phyloP scores from a whole-genome alignment of 2,329 filamentous ascomycete genomes.

The Claviceps sp. region DNA sequence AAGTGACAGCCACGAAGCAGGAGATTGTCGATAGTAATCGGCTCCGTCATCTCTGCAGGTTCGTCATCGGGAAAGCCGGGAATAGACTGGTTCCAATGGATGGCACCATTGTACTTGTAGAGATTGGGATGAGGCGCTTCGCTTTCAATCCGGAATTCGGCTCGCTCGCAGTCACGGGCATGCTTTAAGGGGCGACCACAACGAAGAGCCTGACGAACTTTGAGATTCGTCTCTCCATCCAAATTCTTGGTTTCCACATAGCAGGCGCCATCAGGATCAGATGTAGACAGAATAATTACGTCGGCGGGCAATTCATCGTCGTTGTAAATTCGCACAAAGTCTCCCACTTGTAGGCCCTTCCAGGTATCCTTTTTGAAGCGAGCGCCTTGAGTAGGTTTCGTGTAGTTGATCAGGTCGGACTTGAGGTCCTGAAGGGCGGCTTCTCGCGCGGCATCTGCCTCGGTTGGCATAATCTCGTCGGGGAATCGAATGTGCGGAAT shows the following conservation, averaged over 20 bases:
- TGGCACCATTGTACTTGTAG: conserved; percentile 85
- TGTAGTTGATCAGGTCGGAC: conserved; percentile 57
- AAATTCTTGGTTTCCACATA: conserved; percentile 98
- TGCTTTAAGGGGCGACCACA: conserved; percentile 74
- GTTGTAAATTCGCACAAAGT: conserved; percentile 93
- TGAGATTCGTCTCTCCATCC: conserved; percentile 95
- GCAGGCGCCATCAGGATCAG: conserved; percentile 85
- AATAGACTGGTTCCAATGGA: conserved; percentile 71
- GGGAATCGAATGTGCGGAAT: conserved; percentile 25
- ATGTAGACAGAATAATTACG: conserved; percentile 82
- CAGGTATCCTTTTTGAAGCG: conserved; percentile 87
- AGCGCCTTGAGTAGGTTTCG: conserved; percentile 51
- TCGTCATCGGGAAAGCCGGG: conserved; percentile 47
- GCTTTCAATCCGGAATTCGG: conserved; percentile 79
- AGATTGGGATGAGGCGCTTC: conserved; percentile 86
- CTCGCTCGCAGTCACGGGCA: conserved; percentile 80
- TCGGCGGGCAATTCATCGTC: conserved; percentile 93
- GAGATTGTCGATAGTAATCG: conserved; percentile 89
- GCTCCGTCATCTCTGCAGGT: conserved; percentile 71
- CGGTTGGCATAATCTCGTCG: conserved; percentile 24
- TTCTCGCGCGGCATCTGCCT: conserved; percentile 19
- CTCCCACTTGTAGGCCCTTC: conserved; percentile 91
- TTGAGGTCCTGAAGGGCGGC: conserved; percentile 32
- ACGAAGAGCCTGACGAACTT: conserved; percentile 82
- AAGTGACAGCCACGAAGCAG: conserved; percentile 86